Evolutionary conservation across 257 asterid genomes (phyloP).

Genomic region (Solanum microdontum): DNA sequence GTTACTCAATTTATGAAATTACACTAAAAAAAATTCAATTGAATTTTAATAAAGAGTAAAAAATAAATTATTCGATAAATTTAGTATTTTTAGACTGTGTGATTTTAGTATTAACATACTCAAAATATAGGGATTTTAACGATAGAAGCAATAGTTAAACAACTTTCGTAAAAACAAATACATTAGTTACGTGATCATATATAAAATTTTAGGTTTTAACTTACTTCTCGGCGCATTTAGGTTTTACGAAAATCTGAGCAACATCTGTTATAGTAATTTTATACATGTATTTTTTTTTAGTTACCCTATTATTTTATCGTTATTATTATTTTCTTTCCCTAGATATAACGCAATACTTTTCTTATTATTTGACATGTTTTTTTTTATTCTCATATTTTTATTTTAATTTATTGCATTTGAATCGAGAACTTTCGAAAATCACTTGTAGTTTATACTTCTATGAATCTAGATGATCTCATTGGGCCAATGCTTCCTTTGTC

Average conservation of each 20-base stretch:
- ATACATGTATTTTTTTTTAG: neutral
- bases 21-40: neutral
- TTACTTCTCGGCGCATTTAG: too few relatives aligned
- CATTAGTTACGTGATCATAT: neutral
- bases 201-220: neutral
- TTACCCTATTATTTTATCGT: neutral
- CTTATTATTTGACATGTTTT: too few relatives aligned
- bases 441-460: neutral
- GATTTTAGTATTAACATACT: neutral
- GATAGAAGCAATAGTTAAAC: neutral
- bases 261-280: too few relatives aligned
- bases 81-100: too few relatives aligned
- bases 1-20: neutral
- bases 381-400: too few relatives aligned
- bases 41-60: too few relatives aligned
- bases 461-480: neutral
- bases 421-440: neutral
- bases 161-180: too few relatives aligned
- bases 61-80: too few relatives aligned
- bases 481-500: neutral
- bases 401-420: neutral
- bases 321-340: neutral
- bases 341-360: too few relatives aligned
- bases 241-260: accelerated
- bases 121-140: too few relatives aligned